A percentile compares a stretch with the other conserved stretches of the same genome.
Conservation (phyloP, 768 basidiomycete species). For the Auricularia auricula-judae region DNA sequence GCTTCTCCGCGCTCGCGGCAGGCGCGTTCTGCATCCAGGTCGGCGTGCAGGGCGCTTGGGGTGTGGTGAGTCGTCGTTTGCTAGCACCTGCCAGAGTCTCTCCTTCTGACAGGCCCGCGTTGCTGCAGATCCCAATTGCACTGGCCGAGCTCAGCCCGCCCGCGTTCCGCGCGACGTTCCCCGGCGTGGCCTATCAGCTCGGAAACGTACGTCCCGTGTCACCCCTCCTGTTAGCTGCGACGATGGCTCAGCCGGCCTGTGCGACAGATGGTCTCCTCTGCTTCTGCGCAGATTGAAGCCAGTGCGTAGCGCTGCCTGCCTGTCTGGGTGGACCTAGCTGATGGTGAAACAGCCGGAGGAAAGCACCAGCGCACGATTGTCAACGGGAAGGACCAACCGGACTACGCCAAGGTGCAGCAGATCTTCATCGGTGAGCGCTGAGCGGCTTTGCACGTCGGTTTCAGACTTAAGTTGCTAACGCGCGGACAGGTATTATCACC, state of each 20-base stretch:
- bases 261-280: constrained; percentile 23
- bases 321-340: neutral
- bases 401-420: constrained; percentile 68
- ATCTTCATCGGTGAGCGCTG: constrained; percentile 52
- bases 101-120: too few relatives aligned
- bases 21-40: constrained; percentile 84
- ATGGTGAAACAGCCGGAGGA: neutral
- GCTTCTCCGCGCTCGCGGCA: constrained; percentile 59
- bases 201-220: constrained; percentile 13
- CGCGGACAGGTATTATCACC: constrained; percentile 41
- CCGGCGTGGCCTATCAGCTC: constrained; percentile 26
- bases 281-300: constrained; percentile 30
- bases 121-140: constrained; percentile 20
- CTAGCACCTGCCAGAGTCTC: too few relatives aligned
- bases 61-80: constrained; percentile 43
- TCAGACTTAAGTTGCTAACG: too few relatives aligned
- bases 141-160: constrained; percentile 30
- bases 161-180: constrained; percentile 30
- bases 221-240: neutral
- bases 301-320: neutral
- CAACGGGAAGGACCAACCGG: constrained; percentile 31
- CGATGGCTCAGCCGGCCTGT: neutral
- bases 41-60: constrained; percentile 87
- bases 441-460: too few relatives aligned
- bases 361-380: neutral